Evolutionary conservation across 257 asterid species (phyloP).

Genomic region (Petunia axillaris): DNA sequence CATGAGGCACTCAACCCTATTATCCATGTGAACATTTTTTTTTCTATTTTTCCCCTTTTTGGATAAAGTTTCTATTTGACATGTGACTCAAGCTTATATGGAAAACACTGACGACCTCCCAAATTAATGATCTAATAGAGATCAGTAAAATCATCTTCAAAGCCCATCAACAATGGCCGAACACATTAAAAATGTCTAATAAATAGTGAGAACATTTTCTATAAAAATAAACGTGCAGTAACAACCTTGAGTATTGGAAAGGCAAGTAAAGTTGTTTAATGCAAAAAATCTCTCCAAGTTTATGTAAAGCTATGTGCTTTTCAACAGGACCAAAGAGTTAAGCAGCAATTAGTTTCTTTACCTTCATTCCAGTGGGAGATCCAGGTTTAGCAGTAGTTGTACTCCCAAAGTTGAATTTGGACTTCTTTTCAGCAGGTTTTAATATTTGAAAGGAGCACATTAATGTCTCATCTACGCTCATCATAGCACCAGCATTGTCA

Average conservation of each 20-base stretch:
- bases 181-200: background rate
- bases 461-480: slow-evolving; percentile 46
- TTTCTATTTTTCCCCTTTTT: too few relatives aligned
- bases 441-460: slow-evolving; percentile 49
- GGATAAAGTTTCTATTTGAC: background rate
- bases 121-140: background rate
- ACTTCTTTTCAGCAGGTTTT: slow-evolving; percentile 45
- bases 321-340: background rate
- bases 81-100: background rate
- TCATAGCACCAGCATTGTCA: slow-evolving; percentile 49
- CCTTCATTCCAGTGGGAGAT: slow-evolving; percentile 31
- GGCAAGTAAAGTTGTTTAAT: background rate
- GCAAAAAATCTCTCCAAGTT: background rate
- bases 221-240: background rate
- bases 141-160: background rate
- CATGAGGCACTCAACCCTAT: background rate
- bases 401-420: slow-evolving; percentile 37
- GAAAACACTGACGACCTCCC: background rate
- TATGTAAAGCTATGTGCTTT: background rate
- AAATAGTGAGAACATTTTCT: background rate
- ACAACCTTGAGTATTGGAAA: slow-evolving; percentile 1
- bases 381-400: slow-evolving; percentile 34
- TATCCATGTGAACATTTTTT: background rate
- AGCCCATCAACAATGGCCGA: background rate
- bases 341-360: slow-evolving; percentile 17